These are phyloP conservation scores for Wickerhamomyces pijperi DNA, from an alignment of 805 yeast species.

Conservation along the genomic window DNA sequence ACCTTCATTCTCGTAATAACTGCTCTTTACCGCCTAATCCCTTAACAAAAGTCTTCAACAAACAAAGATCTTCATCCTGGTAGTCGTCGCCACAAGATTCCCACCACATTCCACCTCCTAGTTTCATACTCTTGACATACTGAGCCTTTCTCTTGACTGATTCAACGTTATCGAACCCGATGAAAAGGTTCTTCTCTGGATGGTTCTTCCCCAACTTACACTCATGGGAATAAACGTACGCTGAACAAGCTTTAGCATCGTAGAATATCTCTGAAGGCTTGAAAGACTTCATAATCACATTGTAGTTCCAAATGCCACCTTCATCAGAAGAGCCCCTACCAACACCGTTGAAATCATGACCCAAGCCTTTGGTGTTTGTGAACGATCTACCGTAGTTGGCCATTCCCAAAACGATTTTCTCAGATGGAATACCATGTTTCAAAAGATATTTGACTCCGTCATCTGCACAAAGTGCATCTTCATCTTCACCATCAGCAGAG, in stretches of 20 bases:
- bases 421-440: constrained; percentile 28
- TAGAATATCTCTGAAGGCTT: constrained; percentile 31
- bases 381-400: constrained; percentile 73
- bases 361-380: constrained; percentile 29
- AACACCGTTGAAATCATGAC: constrained; percentile 31
- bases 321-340: constrained; percentile 33
- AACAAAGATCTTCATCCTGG: constrained; percentile 22
- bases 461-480: constrained; percentile 36
- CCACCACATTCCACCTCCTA: constrained; percentile 95
- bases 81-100: constrained; percentile 71
- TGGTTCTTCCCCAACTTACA: too few species aligned
- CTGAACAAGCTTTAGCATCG: constrained; percentile 44
- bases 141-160: constrained; percentile 47
- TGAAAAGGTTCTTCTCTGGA: constrained; percentile 25
- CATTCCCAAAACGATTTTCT: constrained; percentile 69
- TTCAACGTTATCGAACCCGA: constrained; percentile 56
- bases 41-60: constrained; percentile 33
- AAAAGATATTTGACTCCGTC: constrained; percentile 35
- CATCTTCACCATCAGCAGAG: too few species aligned
- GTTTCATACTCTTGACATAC: constrained; percentile 32
- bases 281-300: constrained; percentile 34
- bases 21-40: constrained; percentile 11
- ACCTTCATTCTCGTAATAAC: too few species aligned
- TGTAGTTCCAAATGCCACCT: constrained; percentile 42
- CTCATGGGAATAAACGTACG: constrained; percentile 39